Conservation (phyloP, 2,329 filamentous ascomycete species). For the Clonostachys rhizophaga region DNA sequence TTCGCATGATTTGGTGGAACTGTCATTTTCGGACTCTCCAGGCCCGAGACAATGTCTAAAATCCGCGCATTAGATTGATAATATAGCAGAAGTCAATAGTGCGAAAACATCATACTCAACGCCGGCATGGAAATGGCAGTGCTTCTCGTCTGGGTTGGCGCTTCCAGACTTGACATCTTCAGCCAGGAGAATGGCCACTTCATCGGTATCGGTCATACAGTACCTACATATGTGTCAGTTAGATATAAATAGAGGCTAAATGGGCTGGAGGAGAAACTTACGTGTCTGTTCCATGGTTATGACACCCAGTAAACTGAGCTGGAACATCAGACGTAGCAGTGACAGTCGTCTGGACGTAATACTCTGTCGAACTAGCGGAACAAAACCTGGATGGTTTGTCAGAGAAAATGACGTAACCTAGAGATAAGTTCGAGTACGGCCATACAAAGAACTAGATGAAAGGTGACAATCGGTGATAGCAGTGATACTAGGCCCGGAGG, state of each 20-base stretch:
- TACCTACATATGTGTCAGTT: constrained; percentile 35
- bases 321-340: constrained; percentile 54
- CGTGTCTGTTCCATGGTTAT: constrained; percentile 53
- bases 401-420: too few relatives aligned
- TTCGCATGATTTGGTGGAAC: constrained; percentile 34
- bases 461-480: too few relatives aligned
- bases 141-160: constrained; percentile 15
- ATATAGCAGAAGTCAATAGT: constrained; percentile 4
- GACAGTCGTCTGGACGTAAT: constrained; percentile 35
- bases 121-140: constrained; percentile 72
- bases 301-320: constrained; percentile 60
- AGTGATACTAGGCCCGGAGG: too few relatives aligned
- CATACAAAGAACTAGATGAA: too few relatives aligned
- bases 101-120: constrained; percentile 54
- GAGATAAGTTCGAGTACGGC: too few relatives aligned
- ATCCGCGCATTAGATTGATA: neutral
- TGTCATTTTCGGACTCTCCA: constrained; percentile 15
- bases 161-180: constrained; percentile 19
- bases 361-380: constrained; percentile 35
- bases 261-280: constrained; percentile 23
- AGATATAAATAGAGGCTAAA: neutral
- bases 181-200: constrained; percentile 51
- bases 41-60: constrained; percentile 52
- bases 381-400: constrained; percentile 28
- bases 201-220: constrained; percentile 54